Evolutionary conservation across 2,329 filamentous ascomycete species (phyloP), one percentile per base, ranked within the genome.

Genomic region (Pyrenophora seminiperda): DNA sequence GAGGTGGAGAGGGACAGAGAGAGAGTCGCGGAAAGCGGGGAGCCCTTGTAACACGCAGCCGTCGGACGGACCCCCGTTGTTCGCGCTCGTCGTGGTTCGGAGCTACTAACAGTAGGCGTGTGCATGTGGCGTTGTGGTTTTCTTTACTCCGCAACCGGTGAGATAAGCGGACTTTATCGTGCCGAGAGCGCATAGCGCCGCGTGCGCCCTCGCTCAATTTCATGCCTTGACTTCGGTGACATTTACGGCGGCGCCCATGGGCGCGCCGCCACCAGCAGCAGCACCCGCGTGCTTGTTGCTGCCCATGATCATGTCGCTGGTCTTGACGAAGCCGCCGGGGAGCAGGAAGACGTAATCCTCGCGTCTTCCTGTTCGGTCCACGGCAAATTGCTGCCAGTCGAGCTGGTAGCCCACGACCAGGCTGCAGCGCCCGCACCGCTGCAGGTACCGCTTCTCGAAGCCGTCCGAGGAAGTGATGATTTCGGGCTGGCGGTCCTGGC

Each of bases 361-460:
- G 43, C 74, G 72, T 46, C 66, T 65, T 2, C 73, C 75, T 19
- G 46, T 38, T 38, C 58, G 62, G 53, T 66, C 61, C 47, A 61
- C 56, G 0, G 49, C 54, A 51, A 71, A 84, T 66, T 83, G 81
- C 43, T 75, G 72, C 65, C 72, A 72, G 61, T 84, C 82, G 33
- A 89, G 70, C 62, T 81, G 77, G 73, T 89, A 90, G 20, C 83
- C 86, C 36, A 88, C 75, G 1, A 81, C 77, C 20, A 87, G 66
- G 24, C 77, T 75, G 73, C 87, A 89, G 47, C 86, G 73, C 10
- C 76, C 79, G 71, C 87, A 90, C 17, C 81, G 75, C 56, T 82
- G 75, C 4, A 83, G 59, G 48, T 80, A 75, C 14, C 87, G 73
- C 75, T 87, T 88, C 74, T 89, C 87, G 54, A 88, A 88, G 4